Conservation (phyloP, 2,329 filamentous ascomycete genomes). For the Diaporthe citrichinensis region DNA sequence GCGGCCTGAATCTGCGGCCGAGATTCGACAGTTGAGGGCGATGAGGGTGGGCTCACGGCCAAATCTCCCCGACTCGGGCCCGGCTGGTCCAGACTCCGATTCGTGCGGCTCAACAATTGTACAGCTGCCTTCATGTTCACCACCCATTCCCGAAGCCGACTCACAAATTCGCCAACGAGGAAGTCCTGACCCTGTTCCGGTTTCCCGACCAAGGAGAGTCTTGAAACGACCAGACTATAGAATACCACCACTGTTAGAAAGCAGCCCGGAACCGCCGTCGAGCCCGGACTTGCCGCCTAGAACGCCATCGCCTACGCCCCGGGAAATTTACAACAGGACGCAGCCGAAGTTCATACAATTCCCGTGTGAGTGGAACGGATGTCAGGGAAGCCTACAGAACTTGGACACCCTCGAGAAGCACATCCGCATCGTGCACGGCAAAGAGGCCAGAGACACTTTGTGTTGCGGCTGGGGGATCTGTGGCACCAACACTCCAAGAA, state of each 20-base stretch:
- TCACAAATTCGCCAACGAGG: background rate
- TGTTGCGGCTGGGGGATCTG: constrained; percentile 24
- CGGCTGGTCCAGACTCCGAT: background rate
- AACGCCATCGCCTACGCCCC: background rate
- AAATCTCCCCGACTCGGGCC: background rate
- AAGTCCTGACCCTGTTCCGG: background rate
- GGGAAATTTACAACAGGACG: constrained; percentile 11
- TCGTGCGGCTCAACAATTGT: background rate
- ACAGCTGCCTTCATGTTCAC: background rate
- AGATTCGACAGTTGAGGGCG: background rate
- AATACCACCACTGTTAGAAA: constrained; percentile 1
- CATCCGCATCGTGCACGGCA: constrained; percentile 16
- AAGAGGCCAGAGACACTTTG: background rate
- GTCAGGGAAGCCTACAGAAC: constrained; percentile 30
- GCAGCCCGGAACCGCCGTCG: background rate
- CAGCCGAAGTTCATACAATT: constrained; percentile 17
- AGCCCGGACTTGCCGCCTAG: background rate
- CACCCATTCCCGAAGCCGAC: background rate
- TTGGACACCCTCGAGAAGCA: constrained; percentile 26
- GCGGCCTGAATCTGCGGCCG: background rate
- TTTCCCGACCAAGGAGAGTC: background rate
- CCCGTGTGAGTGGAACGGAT: constrained; percentile 29
- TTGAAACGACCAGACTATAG: constrained; percentile 14
- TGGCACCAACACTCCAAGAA: background rate
- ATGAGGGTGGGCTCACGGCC: background rate